A percentile compares a stretch with the other conserved stretches of the same genome.
Evolutionary conservation across 768 basidiomycete genomes (phyloP).

Genomic region (Mycena latifolia): DNA sequence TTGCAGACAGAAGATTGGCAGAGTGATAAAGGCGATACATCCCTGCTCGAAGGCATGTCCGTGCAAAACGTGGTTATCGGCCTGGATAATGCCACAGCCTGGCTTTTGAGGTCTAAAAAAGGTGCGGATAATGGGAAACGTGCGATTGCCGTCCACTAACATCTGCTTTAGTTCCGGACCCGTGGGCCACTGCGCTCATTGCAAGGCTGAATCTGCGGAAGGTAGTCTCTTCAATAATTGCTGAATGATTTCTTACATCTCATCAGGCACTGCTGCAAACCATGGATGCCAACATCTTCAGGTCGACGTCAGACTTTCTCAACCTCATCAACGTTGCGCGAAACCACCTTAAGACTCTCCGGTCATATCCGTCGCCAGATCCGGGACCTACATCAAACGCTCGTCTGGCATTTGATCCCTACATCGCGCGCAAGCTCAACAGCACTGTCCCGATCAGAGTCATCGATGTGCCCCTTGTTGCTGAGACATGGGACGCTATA

Average conservation of each 20-base stretch:
- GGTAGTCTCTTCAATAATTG: slow-evolving; percentile 47
- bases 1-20: slow-evolving; percentile 89
- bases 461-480: slow-evolving; percentile 61
- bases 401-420: slow-evolving; percentile 71
- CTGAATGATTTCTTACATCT: slow-evolving; percentile 24
- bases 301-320: slow-evolving; percentile 51
- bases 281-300: slow-evolving; percentile 56
- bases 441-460: slow-evolving; percentile 79
- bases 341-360: slow-evolving; percentile 55
- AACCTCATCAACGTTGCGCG: slow-evolving; percentile 55
- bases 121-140: slow-evolving; percentile 44
- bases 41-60: slow-evolving; percentile 74
- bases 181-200: slow-evolving; percentile 64
- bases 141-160: slow-evolving; percentile 5
- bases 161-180: slow-evolving; percentile 51
- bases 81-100: slow-evolving; percentile 72
- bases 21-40: slow-evolving; percentile 88
- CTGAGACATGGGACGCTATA: slow-evolving; percentile 65
- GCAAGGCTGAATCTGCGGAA: slow-evolving; percentile 70
- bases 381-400: slow-evolving; percentile 61
- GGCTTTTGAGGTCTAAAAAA: slow-evolving; percentile 64
- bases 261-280: slow-evolving; percentile 63
- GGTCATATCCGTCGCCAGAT: slow-evolving; percentile 49
- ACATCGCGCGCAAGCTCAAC: slow-evolving; percentile 73
- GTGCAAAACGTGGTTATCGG: slow-evolving; percentile 63